phyloP scores from a whole-genome alignment of 345 rosid genomes.

The Dipteronia dyeriana region DNA sequence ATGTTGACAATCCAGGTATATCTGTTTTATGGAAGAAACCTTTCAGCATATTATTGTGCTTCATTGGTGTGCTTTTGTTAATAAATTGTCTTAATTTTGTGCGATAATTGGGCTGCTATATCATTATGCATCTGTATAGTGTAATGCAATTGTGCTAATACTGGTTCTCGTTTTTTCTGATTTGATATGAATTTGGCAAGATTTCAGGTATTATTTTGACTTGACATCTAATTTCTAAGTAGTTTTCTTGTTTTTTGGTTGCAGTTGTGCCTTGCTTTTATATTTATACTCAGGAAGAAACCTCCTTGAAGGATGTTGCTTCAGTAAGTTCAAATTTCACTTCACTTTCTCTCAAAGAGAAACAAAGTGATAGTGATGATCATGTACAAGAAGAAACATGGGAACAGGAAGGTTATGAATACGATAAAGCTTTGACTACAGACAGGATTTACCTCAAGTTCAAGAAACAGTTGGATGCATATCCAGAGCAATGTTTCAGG shows the following conservation, averaged over 20 bases:
- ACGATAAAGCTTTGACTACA: constrained; percentile 75
- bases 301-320: constrained; percentile 38
- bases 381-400: constrained; percentile 56
- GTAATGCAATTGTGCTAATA: not conserved
- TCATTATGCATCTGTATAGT: not conserved
- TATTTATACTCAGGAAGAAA: constrained; percentile 57
- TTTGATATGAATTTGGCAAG: not conserved
- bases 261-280: constrained; percentile 90
- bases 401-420: constrained; percentile 78
- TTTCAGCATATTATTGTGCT: not conserved
- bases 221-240: not conserved
- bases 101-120: not conserved
- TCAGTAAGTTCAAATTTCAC: constrained; percentile 42
- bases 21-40: not conserved
- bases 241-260: constrained; percentile 24
- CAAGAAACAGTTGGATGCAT: constrained; percentile 72
- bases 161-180: not conserved
- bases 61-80: not conserved
- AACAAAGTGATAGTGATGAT: constrained; percentile 36
- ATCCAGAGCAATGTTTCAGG: constrained; percentile 94
- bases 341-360: constrained; percentile 53
- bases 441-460: constrained; percentile 92
- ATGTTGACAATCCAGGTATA: constrained; percentile 45
- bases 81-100: not conserved
- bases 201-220: not conserved